phyloP scores from a whole-genome alignment of 495 filamentous ascomycete genomes.

The Massariosphaeria phaeospora region DNA sequence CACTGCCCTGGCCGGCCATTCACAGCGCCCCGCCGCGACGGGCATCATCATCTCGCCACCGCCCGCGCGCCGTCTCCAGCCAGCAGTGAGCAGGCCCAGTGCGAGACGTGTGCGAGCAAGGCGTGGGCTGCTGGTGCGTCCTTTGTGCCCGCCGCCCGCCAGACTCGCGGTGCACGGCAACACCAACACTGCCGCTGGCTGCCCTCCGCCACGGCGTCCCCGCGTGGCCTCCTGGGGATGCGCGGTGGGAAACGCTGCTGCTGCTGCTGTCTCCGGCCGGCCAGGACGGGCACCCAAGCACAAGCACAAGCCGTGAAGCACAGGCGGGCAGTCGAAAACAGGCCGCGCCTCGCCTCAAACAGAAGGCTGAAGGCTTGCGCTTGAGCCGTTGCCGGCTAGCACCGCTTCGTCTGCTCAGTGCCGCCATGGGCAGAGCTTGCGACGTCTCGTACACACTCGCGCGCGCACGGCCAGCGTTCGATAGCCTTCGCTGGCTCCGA shows the following conservation, averaged over 20 bases:
- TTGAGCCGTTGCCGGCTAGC: constrained; percentile 20
- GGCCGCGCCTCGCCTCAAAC: constrained; percentile 13
- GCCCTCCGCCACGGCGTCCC: no score
- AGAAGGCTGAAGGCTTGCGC: constrained; percentile 11
- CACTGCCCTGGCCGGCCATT: no score
- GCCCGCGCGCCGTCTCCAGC: no score
- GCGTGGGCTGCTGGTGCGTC: no score
- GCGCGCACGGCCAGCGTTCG: constrained; percentile 28
- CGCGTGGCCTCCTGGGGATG: no score
- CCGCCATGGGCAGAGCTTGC: constrained; percentile 16
- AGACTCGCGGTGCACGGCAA: no score
- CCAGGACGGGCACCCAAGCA: neutral
- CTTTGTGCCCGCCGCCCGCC: no score
- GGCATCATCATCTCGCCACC: no score
- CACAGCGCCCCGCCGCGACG: no score
- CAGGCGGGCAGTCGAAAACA: constrained; percentile 4
- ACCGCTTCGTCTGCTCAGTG: constrained; percentile 1
- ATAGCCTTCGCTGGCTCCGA: constrained; percentile 20
- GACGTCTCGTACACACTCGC: constrained; percentile 21
- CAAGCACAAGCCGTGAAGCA: neutral
- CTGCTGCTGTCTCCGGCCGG: constrained; percentile 3
- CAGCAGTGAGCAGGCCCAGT: no score
- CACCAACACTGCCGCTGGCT: no score
- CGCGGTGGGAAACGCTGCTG: neutral
- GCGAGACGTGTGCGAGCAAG: no score